Evolutionary conservation across 257 asterid genomes (phyloP), one percentile per base, ranked within the genome.

Genomic region (Craterostigma plantagineum): DNA sequence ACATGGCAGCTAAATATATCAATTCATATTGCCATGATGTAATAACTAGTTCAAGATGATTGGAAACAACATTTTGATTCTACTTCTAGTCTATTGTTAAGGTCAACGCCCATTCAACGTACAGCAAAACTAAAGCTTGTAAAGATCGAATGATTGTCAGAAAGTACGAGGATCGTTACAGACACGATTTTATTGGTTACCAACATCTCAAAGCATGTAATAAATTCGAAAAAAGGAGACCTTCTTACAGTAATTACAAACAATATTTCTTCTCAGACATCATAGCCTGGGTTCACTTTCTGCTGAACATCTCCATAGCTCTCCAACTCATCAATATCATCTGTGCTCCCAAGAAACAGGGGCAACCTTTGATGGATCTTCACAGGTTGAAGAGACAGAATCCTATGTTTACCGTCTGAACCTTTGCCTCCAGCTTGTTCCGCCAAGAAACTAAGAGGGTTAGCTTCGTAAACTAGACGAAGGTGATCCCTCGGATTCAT

Each of bases 401-500:
- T 82, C 47, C 90, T 57, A 50, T 15, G 56, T 58, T 76, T 76
- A 59, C 97, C 97, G 45, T 86, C 90, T 8, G 78, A 73, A 18
- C 97, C 97, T 57, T 36, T 71, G 14, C 97, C 97, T 12, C 85
- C 90, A 0, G 95, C 95, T 61, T 86, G 94, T 70, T 86, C 95
- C 7, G 67, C 93, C 5, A 81, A 50, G 50, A 81, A 86, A 59
- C 97, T 81, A 46, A 87, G 69, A 0, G 95, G 97, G 60, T 81
- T 81, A 10, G 92, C 97, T 62, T 86, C 97, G 11, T 81, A 87
- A n/a, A 87, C 92, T 9, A 87, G 95, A 0, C 97, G 97, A 14
- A 87, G 95, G 68, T 81, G 97, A 54, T 71, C 78, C 70, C 97
- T 69, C 7, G 97, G 97, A 49, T 86, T 86, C 97, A 81, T 86